Base-by-base conservation (phyloP, 257 asterid genomes). In the Plectranthus barbatus region DNA sequence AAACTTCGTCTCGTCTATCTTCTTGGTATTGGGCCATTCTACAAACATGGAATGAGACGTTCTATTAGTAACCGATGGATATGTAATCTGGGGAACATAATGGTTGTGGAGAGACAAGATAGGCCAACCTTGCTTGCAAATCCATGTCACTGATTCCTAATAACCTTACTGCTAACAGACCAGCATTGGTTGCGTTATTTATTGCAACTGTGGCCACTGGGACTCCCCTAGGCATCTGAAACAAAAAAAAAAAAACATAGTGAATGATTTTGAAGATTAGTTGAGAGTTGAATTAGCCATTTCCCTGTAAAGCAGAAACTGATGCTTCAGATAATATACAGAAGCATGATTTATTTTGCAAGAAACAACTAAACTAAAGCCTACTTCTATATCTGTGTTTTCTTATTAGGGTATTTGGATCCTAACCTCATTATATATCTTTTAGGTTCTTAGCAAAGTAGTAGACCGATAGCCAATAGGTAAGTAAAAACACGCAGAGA, bases 121-220 rank as follows among this genome's bases (percentile, higher is more conserved):
- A 41, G 15, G 17, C 77, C 1, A 56, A 89, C 99, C 97, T 83
- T 54, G 91, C 77, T 74, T 89, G 96, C 72, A 89, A 73, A 29
- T 81, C 81, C 3, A 75, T 60, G 72, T 92, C 99, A 51, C 87
- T 80, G 45, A 84, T 77, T 57, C 99, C 99, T 62, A 92, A 72
- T 66, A 89, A 61, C 75, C 94, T 80, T 68, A 89, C 84, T 56
- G 99, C 99, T 56, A 92, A 77, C 53, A 89, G 61, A 65, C 90
- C 99, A n/a, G 99, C 97, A 77, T 92, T 92, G 33, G 97, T 92
- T 54, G 99, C 96, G 17, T 86, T 89, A 70, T 89, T 89, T 77
- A 92, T 85, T 14, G 96, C 95, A 7, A 92, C 91, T 2, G 99
- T 92, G 23, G 99, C 97, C 51, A 92, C 97, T 5, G 99, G 99